These are phyloP conservation scores for Schrenkiella parvula DNA, from an alignment of 345 rosid species.

Conservation along the genomic window DNA sequence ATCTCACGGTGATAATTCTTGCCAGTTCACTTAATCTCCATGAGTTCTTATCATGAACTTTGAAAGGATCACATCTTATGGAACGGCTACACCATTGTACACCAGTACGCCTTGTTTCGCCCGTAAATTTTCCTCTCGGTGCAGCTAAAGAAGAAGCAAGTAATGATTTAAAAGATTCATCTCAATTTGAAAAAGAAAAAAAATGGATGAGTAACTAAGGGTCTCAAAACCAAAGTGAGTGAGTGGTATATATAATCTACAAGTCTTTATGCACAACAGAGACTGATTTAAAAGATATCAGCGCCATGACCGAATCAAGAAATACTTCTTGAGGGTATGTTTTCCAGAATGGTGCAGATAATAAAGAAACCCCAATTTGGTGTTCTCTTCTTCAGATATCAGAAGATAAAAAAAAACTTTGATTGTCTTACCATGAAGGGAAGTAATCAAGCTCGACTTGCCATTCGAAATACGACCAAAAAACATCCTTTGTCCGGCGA, in stretches of 20 bases:
- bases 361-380: background rate
- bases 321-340: background rate
- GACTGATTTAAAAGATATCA: background rate
- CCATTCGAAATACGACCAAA: conserved; percentile 26
- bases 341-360: background rate
- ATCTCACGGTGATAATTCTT: conserved; percentile 42
- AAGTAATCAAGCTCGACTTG: conserved; percentile 24
- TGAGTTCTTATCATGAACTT: conserved; percentile 28
- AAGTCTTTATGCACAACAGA: background rate
- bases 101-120: conserved; percentile 31
- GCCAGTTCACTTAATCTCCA: conserved; percentile 22
- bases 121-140: conserved; percentile 25
- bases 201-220: background rate
- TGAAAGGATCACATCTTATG: conserved; percentile 28
- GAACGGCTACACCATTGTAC: conserved; percentile 24
- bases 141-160: conserved; percentile 33
- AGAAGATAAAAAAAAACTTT: background rate
- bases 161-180: background rate
- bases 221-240: background rate
- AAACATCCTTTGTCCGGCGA: conserved; percentile 24
- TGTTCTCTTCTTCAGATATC: background rate
- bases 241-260: background rate
- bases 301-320: background rate
- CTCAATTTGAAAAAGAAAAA: background rate
- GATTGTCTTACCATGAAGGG: conserved; percentile 40